A percentile compares a stretch with the other conserved stretches of the same genome.
Evolutionary conservation across 345 rosid genomes (phyloP).

Genomic region (Aethionema arabicum): DNA sequence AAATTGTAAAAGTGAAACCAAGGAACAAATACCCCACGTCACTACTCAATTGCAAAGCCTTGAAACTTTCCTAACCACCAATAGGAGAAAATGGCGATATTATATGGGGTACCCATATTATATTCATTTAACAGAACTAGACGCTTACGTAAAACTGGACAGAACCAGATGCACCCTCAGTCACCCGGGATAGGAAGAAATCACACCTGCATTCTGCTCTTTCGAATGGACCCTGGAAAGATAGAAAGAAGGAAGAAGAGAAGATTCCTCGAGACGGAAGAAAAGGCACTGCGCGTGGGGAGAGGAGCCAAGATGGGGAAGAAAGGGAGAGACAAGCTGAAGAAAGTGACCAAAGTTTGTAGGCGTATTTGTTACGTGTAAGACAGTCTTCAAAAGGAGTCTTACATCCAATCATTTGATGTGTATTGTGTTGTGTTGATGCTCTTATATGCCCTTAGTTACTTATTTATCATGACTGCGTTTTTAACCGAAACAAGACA

Average conservation of each 20-base stretch:
- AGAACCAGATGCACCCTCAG: too few relatives aligned
- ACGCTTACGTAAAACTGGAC: constrained; percentile 3
- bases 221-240: constrained; percentile 15
- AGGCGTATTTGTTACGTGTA: constrained; percentile 29
- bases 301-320: constrained; percentile 23
- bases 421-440: constrained; percentile 16
- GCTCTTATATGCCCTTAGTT: neutral
- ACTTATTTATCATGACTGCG: neutral
- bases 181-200: neutral
- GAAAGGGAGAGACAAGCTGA: constrained; percentile 9
- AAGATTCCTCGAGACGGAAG: neutral
- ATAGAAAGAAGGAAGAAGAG: constrained; percentile 14
- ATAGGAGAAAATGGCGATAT: constrained; percentile 30
- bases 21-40: constrained; percentile 25
- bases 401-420: constrained; percentile 22
- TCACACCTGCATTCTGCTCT: neutral
- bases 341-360: constrained; percentile 27
- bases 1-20: constrained; percentile 20
- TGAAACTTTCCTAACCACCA: constrained; percentile 28
- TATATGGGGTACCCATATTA: too few relatives aligned
- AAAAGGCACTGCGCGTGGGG: constrained; percentile 23
- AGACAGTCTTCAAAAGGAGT: constrained; percentile 32
- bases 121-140: constrained; percentile 13
- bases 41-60: constrained; percentile 14
- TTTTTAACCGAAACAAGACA: constrained; percentile 4